Percentiles rank a stretch among this genome's conserved stretches.
These are phyloP conservation scores for Jacaranda copaia DNA, from an alignment of 257 asterid species.

Conservation along the genomic window DNA sequence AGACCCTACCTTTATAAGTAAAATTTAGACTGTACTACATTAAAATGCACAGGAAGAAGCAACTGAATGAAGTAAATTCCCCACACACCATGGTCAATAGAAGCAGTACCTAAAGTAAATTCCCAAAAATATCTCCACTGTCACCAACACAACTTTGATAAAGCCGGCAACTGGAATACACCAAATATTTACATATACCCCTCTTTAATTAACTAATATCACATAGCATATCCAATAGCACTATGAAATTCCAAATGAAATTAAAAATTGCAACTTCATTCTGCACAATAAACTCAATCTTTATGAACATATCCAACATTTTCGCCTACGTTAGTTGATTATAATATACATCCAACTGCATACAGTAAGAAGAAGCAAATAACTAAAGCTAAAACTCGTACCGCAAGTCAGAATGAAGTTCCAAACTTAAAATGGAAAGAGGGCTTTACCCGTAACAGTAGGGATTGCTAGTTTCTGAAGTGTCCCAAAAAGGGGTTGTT, in stretches of 20 bases:
- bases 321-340: neutral
- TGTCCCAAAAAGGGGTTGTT: constrained; percentile 50
- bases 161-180: neutral
- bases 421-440: constrained; percentile 5
- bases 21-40: neutral
- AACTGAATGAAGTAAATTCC: no score
- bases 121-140: neutral
- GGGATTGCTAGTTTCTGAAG: constrained; percentile 46
- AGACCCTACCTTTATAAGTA: neutral
- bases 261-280: neutral
- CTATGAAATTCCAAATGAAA: neutral
- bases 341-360: neutral
- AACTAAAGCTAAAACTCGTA: neutral
- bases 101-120: neutral
- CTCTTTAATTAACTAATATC: neutral
- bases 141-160: neutral
- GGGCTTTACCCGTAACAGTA: constrained; percentile 49
- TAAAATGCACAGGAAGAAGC: neutral
- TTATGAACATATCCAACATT: neutral
- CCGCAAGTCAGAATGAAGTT: neutral
- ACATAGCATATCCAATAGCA: neutral
- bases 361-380: neutral
- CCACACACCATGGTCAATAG: neutral
- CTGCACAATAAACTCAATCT: neutral
- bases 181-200: neutral